Percentiles rank a stretch among this genome's conserved stretches.
Conservation (phyloP, 176 grass and related monocot species). For the Oryza officinalis region DNA sequence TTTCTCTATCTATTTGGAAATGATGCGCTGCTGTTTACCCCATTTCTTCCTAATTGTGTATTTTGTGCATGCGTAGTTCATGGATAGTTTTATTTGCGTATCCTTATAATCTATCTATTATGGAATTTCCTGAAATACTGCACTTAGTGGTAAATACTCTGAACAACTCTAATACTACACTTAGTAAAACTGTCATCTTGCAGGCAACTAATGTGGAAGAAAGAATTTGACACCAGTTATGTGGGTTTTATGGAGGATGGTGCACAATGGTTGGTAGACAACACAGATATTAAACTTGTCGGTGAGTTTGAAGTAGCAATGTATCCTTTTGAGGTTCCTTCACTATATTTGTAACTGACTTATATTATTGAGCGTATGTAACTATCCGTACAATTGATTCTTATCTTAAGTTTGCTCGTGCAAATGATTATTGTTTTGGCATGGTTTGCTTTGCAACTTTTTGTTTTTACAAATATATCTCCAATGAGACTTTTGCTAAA, state of each 20-base stretch:
- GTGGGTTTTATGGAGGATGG: constrained; percentile 65
- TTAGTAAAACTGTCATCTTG: neutral
- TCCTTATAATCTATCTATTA: neutral
- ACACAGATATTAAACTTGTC: constrained; percentile 60
- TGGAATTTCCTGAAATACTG: constrained; percentile 12
- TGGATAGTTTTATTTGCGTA: neutral
- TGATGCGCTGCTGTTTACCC: neutral
- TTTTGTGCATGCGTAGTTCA: neutral
- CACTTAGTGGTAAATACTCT: neutral
- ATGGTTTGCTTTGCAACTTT: neutral
- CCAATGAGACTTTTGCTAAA: neutral
- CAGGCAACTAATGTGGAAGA: constrained; percentile 67
- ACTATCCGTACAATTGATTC: too few relatives aligned
- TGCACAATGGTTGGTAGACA: constrained; percentile 61
- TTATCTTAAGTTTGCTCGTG: neutral
- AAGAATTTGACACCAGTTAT: constrained; percentile 51
- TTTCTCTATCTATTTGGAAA: neutral
- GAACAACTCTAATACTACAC: neutral
- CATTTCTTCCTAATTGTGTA: neutral
- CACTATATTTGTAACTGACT: neutral
- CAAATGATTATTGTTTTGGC: neutral
- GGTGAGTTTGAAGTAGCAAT: constrained; percentile 44
- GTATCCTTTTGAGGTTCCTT: neutral
- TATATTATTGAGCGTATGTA: neutral
- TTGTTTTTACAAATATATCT: neutral